Conservation (phyloP, 2,329 filamentous ascomycete genomes). For the Colletotrichum sp. region DNA sequence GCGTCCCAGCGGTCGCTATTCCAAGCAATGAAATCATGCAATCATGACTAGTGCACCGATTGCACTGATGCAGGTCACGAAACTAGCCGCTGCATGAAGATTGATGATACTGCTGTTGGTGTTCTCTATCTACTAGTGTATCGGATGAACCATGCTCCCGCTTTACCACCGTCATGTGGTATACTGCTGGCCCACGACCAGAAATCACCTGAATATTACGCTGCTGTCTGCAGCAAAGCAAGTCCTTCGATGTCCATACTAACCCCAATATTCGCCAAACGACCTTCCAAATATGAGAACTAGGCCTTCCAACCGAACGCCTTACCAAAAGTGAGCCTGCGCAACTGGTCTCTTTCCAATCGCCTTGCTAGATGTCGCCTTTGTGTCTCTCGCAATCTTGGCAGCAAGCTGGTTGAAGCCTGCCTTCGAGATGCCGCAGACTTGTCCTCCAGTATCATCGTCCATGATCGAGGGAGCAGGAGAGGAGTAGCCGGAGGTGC, state of each 20-base stretch:
- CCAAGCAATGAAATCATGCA: not conserved
- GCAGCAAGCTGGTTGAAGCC: slow-evolving; percentile 6
- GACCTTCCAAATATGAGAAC: not conserved
- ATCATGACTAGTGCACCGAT: not conserved
- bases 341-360: not conserved
- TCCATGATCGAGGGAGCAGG: not conserved
- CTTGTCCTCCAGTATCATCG: not conserved
- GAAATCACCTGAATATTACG: not conserved
- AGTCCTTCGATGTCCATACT: not conserved
- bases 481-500: not conserved
- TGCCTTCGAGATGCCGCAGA: slow-evolving; percentile 1
- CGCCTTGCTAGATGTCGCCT: not conserved
- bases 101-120: not conserved
- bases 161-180: not conserved
- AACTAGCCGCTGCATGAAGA: not conserved
- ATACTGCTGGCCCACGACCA: not conserved
- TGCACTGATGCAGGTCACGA: not conserved
- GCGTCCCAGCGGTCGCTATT: not conserved
- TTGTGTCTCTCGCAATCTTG: not conserved
- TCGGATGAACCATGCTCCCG: not conserved
- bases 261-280: not conserved
- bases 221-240: not conserved
- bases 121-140: not conserved
- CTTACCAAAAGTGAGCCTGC: not conserved
- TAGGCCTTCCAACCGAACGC: not conserved